Base-by-base conservation (phyloP, 1,139 yeast species). In the Suhomyces wounanorum region DNA sequence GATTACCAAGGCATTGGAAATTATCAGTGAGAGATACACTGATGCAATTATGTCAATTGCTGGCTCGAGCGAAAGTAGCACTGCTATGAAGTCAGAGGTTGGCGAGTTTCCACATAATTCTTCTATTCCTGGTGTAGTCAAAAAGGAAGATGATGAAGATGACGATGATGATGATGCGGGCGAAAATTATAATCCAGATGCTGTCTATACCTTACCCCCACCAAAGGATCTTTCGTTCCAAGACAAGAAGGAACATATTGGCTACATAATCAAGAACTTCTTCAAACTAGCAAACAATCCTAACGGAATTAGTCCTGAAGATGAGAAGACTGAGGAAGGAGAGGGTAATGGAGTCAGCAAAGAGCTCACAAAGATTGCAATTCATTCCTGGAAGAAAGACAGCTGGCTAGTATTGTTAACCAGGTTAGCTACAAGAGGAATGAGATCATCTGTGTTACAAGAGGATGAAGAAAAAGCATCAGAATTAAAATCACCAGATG, bases 331-430 rank as follows among this genome's bases (percentile, higher is more conserved):
- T 8, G 66, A 60, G 2, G 65, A 60, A 14, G 52, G 53, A 8
- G 57, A 56, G 17, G 60, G 55, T 4, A 56, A 52, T 10, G 33
- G 50, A 9, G 66, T 61, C 31, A 73, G 50, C 50, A 63, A 67
- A 18, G 80, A 77, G 54, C 69, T 83, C 43, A 73, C 80, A 2
- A 81, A 76, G 52, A 75, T 82, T 10, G 88, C 87, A 3, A 81
- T 83, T 28, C 70, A 77, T 21, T 73, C 79, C 35, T 87, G 94
- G 92, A 81, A 79, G 45, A 79, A 80, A 50, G 86, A 84, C 56
- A 83, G 94, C 1, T 90, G 97, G 97, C 70, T 89, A 16, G 73
- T 85, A 10, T 64, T 92, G n/a, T 72, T 90, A 38, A 82, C 91
- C 1, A 73, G 98, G 60, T 70, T 91, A 45, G 88, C 95, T 0